Evolutionary conservation across 1,284 basidiomycete genomes (phyloP).

Genomic region (Golubevia pallescens): DNA sequence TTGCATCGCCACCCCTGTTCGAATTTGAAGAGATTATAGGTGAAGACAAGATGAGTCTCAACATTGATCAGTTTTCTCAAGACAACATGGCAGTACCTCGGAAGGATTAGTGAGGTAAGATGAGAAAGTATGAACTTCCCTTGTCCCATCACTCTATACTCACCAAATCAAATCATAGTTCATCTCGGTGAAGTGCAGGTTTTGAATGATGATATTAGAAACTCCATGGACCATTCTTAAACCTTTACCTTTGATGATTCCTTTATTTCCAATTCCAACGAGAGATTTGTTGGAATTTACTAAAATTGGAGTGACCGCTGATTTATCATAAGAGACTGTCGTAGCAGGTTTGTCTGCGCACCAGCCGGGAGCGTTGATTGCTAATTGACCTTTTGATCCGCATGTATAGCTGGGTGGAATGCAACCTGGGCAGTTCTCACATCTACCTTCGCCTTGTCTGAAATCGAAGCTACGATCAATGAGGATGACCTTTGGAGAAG

Average conservation of each 20-base stretch:
- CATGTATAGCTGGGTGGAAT: constrained; percentile 22
- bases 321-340: constrained; percentile 27
- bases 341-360: constrained; percentile 15
- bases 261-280: constrained; percentile 19
- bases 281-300: constrained; percentile 21
- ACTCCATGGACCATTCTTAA: constrained; percentile 13
- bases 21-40: no score
- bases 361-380: constrained; percentile 29
- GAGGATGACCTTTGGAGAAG: constrained; percentile 23
- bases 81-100: no score
- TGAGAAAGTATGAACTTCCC: no score
- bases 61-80: no score
- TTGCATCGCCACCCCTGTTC: constrained; percentile 29
- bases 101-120: no score
- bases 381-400: constrained; percentile 21
- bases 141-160: no score
- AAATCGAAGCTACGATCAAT: constrained; percentile 28
- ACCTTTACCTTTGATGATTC: constrained; percentile 17
- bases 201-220: constrained; percentile 29
- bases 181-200: constrained; percentile 24
- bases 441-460: constrained; percentile 15
- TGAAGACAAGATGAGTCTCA: no score
- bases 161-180: constrained; percentile 24
- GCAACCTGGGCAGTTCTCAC: constrained; percentile 25
- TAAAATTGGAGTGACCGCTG: constrained; percentile 14